These are phyloP conservation scores for Peronospora tabacina DNA, from an alignment of 352 stramenopile genomes.

Conservation along the genomic window DNA sequence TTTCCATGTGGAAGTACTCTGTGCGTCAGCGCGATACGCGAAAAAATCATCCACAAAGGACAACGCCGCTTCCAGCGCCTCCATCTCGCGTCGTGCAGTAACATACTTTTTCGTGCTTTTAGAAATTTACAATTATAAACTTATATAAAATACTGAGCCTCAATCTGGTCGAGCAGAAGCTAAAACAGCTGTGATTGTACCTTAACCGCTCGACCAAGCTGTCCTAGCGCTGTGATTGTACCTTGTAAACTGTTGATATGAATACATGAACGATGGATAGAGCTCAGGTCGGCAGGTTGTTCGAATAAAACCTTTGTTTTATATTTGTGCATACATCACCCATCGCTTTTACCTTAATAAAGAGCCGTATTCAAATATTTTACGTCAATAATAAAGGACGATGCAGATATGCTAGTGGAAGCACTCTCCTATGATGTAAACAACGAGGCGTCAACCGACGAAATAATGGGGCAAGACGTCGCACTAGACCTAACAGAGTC, in stretches of 20 bases:
- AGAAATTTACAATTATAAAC: constrained; percentile 2
- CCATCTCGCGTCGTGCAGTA: constrained; percentile 30
- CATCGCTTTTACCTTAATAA: too few species aligned
- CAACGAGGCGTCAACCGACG: constrained; percentile 31
- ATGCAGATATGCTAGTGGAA: constrained; percentile 26
- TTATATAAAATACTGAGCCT: constrained; percentile 4
- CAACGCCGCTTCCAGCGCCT: constrained; percentile 33
- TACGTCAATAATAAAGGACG: constrained; percentile 5
- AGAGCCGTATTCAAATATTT: too few species aligned
- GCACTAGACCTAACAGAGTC: constrained; percentile 9
- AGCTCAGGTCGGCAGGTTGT: too few species aligned
- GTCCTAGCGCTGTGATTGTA: too few species aligned
- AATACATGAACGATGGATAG: too few species aligned
- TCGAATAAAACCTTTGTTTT: too few species aligned
- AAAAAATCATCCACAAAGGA: constrained; percentile 29
- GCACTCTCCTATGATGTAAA: constrained; percentile 36
- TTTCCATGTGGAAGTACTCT: not conserved
- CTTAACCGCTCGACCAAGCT: too few species aligned
- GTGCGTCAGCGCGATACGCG: constrained; percentile 7
- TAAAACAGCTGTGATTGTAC: too few species aligned
- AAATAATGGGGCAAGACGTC: constrained; percentile 19
- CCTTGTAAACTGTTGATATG: too few species aligned
- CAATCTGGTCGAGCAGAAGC: too few species aligned
- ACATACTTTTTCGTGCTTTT: constrained; percentile 7
- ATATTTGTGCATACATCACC: too few species aligned